Percentiles rank a stretch among this genome's conserved stretches.
Evolutionary conservation across 2,329 filamentous ascomycete genomes (phyloP).

Genomic region (Scedosporium boydii): DNA sequence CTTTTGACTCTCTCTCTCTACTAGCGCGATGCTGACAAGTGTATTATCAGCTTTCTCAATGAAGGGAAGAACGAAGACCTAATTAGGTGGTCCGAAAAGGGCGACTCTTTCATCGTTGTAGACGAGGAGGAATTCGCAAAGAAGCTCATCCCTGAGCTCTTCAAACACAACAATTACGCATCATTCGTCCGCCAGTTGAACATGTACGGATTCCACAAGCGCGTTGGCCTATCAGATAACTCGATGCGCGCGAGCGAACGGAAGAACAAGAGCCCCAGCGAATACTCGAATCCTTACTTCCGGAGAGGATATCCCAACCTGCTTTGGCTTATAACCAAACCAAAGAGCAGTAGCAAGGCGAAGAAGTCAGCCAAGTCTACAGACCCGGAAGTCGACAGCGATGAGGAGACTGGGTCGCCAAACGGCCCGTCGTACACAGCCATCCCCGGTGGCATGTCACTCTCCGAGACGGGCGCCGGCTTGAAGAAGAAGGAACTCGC

Average conservation of each 20-base stretch:
- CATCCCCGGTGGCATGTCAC: slow-evolving; percentile 7
- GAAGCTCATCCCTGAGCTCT: slow-evolving; percentile 89
- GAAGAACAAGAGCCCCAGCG: slow-evolving; percentile 95
- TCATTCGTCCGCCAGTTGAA: slow-evolving; percentile 93
- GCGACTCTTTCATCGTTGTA: slow-evolving; percentile 90
- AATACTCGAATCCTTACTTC: slow-evolving; percentile 97
- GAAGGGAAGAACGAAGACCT: slow-evolving; percentile 81
- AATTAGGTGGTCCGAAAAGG: slow-evolving; percentile 94
- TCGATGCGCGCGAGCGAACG: slow-evolving; percentile 96
- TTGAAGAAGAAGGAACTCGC: slow-evolving; percentile 64
- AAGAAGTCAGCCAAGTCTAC: slow-evolving; percentile 54
- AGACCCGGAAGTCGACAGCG: slow-evolving; percentile 64
- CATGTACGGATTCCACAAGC: slow-evolving; percentile 98
- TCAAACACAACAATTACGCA: slow-evolving; percentile 98
- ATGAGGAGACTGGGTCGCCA: slow-evolving; percentile 35
- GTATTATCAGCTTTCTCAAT: slow-evolving; percentile 69
- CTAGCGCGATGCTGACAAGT: slow-evolving; percentile 13
- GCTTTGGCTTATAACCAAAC: slow-evolving; percentile 93
- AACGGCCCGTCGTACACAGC: slow-evolving; percentile 19
- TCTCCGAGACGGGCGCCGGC: slow-evolving; percentile 1
- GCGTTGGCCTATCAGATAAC: slow-evolving; percentile 86
- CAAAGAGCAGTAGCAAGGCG: slow-evolving; percentile 60
- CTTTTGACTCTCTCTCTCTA: not conserved
- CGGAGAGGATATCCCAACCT: slow-evolving; percentile 86
- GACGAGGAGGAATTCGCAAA: slow-evolving; percentile 99